These are phyloP conservation scores for Didymellaceae sp. DNA, from an alignment of 2,329 filamentous ascomycete species.

Conservation along the genomic window DNA sequence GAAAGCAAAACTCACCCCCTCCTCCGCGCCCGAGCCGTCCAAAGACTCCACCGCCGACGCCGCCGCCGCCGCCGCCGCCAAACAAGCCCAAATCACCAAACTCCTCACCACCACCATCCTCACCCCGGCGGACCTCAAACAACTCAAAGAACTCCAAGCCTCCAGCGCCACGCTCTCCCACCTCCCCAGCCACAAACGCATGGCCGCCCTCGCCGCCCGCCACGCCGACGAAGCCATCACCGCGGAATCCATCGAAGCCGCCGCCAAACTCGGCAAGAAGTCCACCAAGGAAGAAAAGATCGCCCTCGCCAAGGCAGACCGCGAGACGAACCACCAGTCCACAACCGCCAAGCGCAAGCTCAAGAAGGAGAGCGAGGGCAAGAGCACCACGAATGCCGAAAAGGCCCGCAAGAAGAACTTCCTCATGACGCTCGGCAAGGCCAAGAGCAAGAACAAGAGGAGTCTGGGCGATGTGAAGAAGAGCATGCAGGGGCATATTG, in stretches of 20 bases:
- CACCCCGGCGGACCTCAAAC: slow-evolving; percentile 93
- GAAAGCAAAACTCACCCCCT: slow-evolving; percentile 64
- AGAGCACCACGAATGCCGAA: slow-evolving; percentile 97
- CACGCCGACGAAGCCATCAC: slow-evolving; percentile 89
- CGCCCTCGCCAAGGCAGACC: slow-evolving; percentile 81
- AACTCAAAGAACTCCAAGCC: slow-evolving; percentile 85
- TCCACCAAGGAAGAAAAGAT: slow-evolving; percentile 88
- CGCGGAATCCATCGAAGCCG: slow-evolving; percentile 88
- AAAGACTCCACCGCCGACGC: slow-evolving; percentile 48
- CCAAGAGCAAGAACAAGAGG: slow-evolving; percentile 92
- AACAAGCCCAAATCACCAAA: slow-evolving; percentile 54
- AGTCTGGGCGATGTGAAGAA: slow-evolving; percentile 86
- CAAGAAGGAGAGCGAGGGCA: slow-evolving; percentile 86
- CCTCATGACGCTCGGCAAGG: slow-evolving; percentile 96
- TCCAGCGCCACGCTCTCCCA: slow-evolving; percentile 72
- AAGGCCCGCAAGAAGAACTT: slow-evolving; percentile 99
- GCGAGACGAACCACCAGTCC: slow-evolving; percentile 82
- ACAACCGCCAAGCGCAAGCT: slow-evolving; percentile 83
- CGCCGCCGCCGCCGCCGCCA: slow-evolving; percentile 38
- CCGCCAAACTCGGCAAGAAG: slow-evolving; percentile 78
- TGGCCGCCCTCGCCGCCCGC: slow-evolving; percentile 54
- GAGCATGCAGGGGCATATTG: slow-evolving; percentile 79
- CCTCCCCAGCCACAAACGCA: slow-evolving; percentile 55
- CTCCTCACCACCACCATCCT: slow-evolving; percentile 93
- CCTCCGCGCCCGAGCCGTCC: slow-evolving; percentile 44